Percentiles rank a stretch among this genome's conserved stretches.
Conservation (phyloP, 2,329 filamentous ascomycete species). For the Geoglossum cookeanum region DNA sequence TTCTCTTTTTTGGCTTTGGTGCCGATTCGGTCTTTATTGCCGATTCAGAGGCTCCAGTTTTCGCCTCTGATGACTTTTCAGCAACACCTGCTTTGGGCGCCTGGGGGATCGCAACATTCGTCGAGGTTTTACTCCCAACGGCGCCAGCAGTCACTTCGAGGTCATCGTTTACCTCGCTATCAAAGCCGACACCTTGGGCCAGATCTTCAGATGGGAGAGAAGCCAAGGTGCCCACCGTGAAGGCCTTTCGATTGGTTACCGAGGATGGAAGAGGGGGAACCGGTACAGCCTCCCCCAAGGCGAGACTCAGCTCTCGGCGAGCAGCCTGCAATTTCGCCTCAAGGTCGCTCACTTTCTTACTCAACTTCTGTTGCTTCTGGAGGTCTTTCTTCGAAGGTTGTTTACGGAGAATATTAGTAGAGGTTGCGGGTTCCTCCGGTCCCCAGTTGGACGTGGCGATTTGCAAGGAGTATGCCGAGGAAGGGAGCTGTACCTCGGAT, state of each 20-base stretch:
- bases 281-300: conserved; percentile 4
- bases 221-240: conserved; percentile 8
- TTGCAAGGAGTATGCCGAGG: not conserved
- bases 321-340: conserved; percentile 10
- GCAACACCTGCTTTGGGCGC: not conserved
- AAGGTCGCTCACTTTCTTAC: conserved; percentile 12
- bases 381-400: conserved; percentile 12
- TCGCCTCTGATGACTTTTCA: not conserved
- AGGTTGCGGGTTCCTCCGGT: not conserved
- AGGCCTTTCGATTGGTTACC: conserved; percentile 5
- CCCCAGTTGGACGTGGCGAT: not conserved
- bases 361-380: conserved; percentile 10
- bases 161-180: not conserved
- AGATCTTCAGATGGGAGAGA: conserved; percentile 7
- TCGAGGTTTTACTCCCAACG: not conserved
- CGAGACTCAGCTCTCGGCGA: conserved; percentile 9
- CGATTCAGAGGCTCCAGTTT: not conserved
- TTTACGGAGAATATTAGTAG: conserved; percentile 1
- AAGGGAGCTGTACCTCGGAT: conserved; percentile 1
- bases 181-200: not conserved
- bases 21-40: not conserved
- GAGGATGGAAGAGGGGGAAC: not conserved
- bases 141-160: not conserved
- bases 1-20: not conserved
- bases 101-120: not conserved